Evolutionary conservation across 1,139 yeast species (phyloP).

Genomic region (Debaryomycetaceae sp.): DNA sequence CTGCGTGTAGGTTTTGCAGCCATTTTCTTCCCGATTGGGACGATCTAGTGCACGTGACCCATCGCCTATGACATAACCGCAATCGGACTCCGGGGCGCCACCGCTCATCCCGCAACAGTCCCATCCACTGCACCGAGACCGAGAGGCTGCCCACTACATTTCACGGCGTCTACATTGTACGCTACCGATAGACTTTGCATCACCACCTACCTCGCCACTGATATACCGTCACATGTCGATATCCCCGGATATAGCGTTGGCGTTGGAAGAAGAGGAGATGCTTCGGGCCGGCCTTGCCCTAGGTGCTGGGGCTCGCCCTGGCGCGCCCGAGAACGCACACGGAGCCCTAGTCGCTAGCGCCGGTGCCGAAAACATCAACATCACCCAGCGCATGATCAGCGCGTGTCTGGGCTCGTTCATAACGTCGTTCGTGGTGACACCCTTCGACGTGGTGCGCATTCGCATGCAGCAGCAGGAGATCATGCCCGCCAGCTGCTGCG

Average conservation of each 20-base stretch:
- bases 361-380: slow-evolving; percentile 41
- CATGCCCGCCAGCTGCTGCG: slow-evolving; percentile 38
- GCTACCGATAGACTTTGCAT: no score
- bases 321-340: no score
- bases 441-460: slow-evolving; percentile 89
- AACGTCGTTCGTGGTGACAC: slow-evolving; percentile 84
- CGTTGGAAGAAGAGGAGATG: no score
- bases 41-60: not conserved
- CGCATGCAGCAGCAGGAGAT: slow-evolving; percentile 86
- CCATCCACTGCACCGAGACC: no score
- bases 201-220: no score
- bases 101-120: slow-evolving; percentile 2
- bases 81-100: slow-evolving; percentile 1
- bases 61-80: slow-evolving; percentile 4
- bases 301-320: no score
- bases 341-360: no score
- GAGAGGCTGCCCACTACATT: no score
- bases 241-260: no score
- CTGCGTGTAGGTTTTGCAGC: not conserved
- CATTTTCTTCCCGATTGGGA: slow-evolving; percentile 1
- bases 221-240: no score
- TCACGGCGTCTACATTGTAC: no score
- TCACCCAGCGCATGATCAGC: slow-evolving; percentile 72
- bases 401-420: slow-evolving; percentile 90
- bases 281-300: no score